These are phyloP conservation scores for Aspergillus ibericus DNA, from an alignment of 2,329 filamentous ascomycete species.

Conservation along the genomic window DNA sequence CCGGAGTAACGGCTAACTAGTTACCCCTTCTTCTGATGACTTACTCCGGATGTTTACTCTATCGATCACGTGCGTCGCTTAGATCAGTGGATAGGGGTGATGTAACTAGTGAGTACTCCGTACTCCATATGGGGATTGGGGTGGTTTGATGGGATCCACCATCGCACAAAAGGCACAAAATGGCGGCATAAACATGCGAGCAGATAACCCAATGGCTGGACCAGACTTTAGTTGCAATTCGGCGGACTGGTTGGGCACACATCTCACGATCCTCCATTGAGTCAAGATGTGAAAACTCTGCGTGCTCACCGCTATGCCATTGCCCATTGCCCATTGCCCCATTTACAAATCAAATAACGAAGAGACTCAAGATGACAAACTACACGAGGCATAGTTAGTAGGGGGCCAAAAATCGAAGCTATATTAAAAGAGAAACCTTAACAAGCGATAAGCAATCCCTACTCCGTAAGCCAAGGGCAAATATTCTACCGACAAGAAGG, in stretches of 20 bases:
- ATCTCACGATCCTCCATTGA: not conserved
- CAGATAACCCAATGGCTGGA: not conserved
- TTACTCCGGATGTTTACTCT: too few species aligned
- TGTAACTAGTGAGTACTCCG: not conserved
- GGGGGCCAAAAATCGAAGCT: not conserved
- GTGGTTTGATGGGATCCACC: not conserved
- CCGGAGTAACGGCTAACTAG: not conserved
- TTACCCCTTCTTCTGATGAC: not conserved
- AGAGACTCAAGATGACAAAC: not conserved
- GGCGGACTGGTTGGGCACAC: not conserved
- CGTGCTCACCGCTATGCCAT: not conserved
- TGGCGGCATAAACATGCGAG: not conserved
- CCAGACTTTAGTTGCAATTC: not conserved
- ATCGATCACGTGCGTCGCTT: not conserved
- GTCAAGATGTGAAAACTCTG: not conserved
- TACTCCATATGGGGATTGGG: not conserved
- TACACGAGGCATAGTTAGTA: not conserved
- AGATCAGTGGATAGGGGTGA: not conserved
- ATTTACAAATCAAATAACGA: not conserved
- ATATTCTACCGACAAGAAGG: not conserved
- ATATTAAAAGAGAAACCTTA: not conserved
- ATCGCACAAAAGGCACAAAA: not conserved
- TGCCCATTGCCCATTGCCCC: not conserved
- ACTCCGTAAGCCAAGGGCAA: not conserved
- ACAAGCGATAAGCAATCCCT: not conserved